phyloP scores from a whole-genome alignment of 441 rosid species.

The Eruca vesicaria region DNA sequence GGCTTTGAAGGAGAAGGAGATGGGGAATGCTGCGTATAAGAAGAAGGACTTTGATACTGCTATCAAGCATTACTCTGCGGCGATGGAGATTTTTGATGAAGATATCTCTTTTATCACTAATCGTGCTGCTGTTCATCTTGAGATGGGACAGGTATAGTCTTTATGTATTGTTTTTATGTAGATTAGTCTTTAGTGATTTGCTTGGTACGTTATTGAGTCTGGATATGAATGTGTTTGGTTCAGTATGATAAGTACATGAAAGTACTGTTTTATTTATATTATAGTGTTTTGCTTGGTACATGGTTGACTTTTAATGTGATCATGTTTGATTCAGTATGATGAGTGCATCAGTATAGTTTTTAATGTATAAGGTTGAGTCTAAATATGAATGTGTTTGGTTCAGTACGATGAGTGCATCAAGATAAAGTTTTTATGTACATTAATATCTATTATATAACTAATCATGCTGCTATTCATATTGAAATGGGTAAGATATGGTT shows the following conservation, averaged over 20 bases:
- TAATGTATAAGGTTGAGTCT: background rate
- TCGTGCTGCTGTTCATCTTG: constrained; percentile 91
- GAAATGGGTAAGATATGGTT: no score
- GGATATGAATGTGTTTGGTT: background rate
- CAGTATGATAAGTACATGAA: background rate
- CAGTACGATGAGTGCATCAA: background rate
- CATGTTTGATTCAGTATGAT: background rate
- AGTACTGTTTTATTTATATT: no score
- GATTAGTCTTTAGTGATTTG: background rate
- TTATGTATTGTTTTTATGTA: background rate
- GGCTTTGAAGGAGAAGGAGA: constrained; percentile 78
- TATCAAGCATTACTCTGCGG: constrained; percentile 64
- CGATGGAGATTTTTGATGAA: constrained; percentile 79
- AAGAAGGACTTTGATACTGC: constrained; percentile 91
- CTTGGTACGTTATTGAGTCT: background rate
- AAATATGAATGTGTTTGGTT: background rate
- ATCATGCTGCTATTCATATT: no score
- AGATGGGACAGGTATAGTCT: constrained; percentile 73
- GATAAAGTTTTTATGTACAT: background rate
- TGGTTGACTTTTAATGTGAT: background rate
- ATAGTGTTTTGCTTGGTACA: background rate
- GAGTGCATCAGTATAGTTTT: background rate
- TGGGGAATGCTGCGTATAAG: constrained; percentile 93
- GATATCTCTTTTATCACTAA: constrained; percentile 87
- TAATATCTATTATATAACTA: constrained; percentile 6